phyloP scores from a whole-genome alignment of 305 asterid species.

The Rubia tinctorum region DNA sequence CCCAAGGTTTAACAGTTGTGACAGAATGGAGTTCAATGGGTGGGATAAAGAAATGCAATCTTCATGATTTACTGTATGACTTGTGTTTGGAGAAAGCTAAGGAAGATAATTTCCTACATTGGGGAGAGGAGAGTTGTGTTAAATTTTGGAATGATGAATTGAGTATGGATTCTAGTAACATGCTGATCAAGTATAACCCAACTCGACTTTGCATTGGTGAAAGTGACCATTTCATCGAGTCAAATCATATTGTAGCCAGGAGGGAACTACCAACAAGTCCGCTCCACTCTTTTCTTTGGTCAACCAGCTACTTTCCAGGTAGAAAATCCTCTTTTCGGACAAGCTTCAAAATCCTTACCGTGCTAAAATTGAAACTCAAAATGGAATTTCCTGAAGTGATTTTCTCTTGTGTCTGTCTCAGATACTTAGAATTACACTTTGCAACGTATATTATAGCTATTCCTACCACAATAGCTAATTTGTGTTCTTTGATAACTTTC shows the following conservation, averaged over 20 bases:
- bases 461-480: no score
- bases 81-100: background rate
- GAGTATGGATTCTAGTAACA: background rate
- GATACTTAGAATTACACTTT: no score
- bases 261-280: background rate
- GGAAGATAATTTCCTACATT: background rate
- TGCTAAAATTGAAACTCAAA: no score
- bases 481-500: no score
- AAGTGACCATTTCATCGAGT: background rate
- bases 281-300: background rate
- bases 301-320: no score
- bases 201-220: background rate
- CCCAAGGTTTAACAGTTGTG: background rate
- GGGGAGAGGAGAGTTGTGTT: background rate
- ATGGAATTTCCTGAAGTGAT: no score
- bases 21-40: background rate
- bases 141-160: background rate
- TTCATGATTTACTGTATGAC: background rate
- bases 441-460: no score
- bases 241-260: background rate
- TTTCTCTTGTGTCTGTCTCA: no score
- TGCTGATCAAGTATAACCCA: background rate
- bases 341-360: no score
- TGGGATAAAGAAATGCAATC: background rate
- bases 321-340: no score